Evolutionary conservation across 2,329 filamentous ascomycete genomes (phyloP), one percentile per base, ranked within the genome.

Genomic region (Colletotrichum navitas): DNA sequence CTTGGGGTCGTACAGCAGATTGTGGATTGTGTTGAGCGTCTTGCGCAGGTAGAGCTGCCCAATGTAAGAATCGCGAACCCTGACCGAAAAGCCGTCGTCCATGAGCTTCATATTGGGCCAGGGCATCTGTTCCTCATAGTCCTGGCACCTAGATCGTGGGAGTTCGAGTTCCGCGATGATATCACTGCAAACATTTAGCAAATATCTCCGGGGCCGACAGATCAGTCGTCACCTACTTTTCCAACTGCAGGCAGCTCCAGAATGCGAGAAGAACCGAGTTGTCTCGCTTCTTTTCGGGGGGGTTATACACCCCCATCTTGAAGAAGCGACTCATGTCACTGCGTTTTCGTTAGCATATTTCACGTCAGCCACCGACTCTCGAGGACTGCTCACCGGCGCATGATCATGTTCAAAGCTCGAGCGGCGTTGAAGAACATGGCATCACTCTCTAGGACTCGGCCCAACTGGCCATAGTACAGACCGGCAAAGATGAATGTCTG

Each of bases 221-320:
- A 12, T 12, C 29, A 16, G 5, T 24, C 29, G 11, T 12, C 21
- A 73, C 81, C 75, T 80, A 94, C 92, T 92, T 97, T 81, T 98
- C 95, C 14, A 98, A 86, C 78, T 98, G 95, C 74, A 98, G 84
- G 79, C 94, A 97, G 10, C 95, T 96, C 95, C 95, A 98, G 77
- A 95, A 98, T 0, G 94, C 92, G 76, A 97, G 87, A 18, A 92
- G 85, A 45, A 92, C 85, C 68, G 92, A 85, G 77, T 94, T 93
- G 76, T 91, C 88, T 56, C 83, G 76, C 68, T 79, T 81, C 49
- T 84, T 85, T 49, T 80, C 81, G 39, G 85, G 81, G 75, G 84
- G 76, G 68, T 80, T 76, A 1, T 77, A 24, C 3, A 51, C 76
- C 71, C 84, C 83, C 63, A 85, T 77, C 68, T 79, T 81, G 10